Evolutionary conservation across 1,139 yeast species (phyloP), one percentile per base, ranked within the genome.

Genomic region (Yamadazyma oceani): DNA sequence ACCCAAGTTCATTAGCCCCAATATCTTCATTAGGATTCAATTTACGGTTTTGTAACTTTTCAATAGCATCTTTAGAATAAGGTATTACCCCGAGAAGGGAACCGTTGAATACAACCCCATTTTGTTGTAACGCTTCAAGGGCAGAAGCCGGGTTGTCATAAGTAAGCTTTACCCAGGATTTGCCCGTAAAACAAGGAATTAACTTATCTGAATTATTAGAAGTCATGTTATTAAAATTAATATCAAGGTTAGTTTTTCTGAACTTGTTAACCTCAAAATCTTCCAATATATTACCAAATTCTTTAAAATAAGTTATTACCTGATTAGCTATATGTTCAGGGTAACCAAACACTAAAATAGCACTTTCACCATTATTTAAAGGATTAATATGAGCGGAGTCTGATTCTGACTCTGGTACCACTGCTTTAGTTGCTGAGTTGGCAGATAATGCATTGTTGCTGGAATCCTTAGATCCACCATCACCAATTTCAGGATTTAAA

Each of bases 311-410:
- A 36, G 78, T 76, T 32, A 92, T 74, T 1, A 92, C 79, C 29
- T 76, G 74, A 32, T 75, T 72, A 4, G 94, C 79, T 46, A 82
- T 68, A 3, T 79, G 70, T 51, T 90, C 92, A 1, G 95, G 89
- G 58, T 87, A 90, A 1, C 97, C 97, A 62, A 87, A 89, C 10
- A 90, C 88, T 30, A 89, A 64, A 2, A 92, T 85, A 0, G 95
- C 87, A 33, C 80, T 69, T 42, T 80, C 86, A 23, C 62, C 60
- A 36, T 58, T 49, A 32, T 49, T 46, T 40, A 60, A 46, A 9
- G 66, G 58, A 41, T 57, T 58, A 13, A 46, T 38, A 17, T 39
- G 49, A 35, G 31, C 35, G 26, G 25, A 41, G 25, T 17, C 29
- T 25, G 30, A 11, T 10, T 8, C 15, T 10, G 3, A 11, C 22